Evolutionary conservation across 1,139 yeast genomes (phyloP).

Genomic region (Sugiyamaella sp.): DNA sequence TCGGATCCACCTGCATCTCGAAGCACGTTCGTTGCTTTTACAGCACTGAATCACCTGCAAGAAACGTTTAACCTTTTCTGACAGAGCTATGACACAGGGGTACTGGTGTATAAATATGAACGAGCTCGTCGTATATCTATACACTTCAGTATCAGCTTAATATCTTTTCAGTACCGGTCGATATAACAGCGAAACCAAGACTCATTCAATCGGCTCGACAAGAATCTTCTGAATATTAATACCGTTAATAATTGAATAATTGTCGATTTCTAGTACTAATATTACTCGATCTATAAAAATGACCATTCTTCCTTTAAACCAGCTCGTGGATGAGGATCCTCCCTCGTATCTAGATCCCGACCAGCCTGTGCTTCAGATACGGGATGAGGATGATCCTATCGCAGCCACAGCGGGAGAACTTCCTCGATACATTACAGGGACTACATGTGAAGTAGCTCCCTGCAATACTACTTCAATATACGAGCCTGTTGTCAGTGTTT

Average conservation of each 20-base stretch:
- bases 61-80: not conserved
- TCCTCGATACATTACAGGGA: constrained; percentile 16
- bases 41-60: not conserved
- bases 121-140: too few relatives aligned
- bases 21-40: not conserved
- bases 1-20: not conserved
- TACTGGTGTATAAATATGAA: too few relatives aligned
- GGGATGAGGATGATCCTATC: not conserved
- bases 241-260: not conserved
- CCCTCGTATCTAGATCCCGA: constrained; percentile 9
- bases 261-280: not conserved
- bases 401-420: not conserved
- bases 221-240: too few relatives aligned
- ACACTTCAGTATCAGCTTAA: too few relatives aligned
- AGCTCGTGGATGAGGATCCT: not conserved
- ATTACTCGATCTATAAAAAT: not conserved
- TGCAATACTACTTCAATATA: constrained; percentile 9
- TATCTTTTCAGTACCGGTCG: too few relatives aligned
- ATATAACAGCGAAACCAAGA: too few relatives aligned
- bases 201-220: too few relatives aligned
- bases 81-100: not conserved
- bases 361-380: not conserved
- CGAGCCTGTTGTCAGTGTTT: constrained; percentile 18
- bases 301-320: constrained; percentile 1
- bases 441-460: constrained; percentile 14